Conservation (phyloP, 1,284 basidiomycete genomes). For the Meripilus lineatus region DNA sequence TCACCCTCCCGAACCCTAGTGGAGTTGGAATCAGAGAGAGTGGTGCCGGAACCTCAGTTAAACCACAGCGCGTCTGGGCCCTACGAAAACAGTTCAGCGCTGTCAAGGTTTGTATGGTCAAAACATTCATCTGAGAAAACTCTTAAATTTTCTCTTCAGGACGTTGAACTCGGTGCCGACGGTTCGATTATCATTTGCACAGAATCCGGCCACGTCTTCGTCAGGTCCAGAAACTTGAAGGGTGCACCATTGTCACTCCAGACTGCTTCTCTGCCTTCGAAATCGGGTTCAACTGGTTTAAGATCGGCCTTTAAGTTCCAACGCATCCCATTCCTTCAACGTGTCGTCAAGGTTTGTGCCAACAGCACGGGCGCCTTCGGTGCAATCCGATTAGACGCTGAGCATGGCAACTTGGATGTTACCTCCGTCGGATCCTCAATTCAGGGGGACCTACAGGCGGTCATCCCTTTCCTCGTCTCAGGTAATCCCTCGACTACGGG, state of each 20-base stretch:
- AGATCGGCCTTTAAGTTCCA: conserved; percentile 68
- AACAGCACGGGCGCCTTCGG: conserved; percentile 90
- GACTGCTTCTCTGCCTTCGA: not conserved
- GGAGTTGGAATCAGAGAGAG: conserved; percentile 24
- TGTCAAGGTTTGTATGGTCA: conserved; percentile 50
- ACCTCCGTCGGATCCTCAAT: not conserved
- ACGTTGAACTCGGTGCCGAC: conserved; percentile 86
- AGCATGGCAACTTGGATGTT: conserved; percentile 26
- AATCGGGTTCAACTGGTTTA: not conserved
- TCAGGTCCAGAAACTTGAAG: conserved; percentile 51
- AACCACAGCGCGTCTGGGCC: conserved; percentile 91
- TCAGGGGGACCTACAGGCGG: no score
- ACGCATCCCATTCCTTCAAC: conserved; percentile 79
- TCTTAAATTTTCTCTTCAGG: conserved; percentile 35
- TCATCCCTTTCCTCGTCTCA: no score
- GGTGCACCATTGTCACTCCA: not conserved
- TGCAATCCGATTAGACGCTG: conserved; percentile 74
- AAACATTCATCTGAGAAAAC: not conserved
- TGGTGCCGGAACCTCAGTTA: conserved; percentile 37
- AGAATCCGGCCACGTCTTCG: conserved; percentile 90
- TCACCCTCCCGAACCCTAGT: conserved; percentile 44
- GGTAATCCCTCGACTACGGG: no score
- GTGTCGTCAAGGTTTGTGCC: conserved; percentile 79
- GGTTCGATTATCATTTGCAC: conserved; percentile 92
- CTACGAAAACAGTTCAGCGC: conserved; percentile 84